phyloP scores from a whole-genome alignment of 2,329 filamentous ascomycete species.

The Gliomastix tumulicola region DNA sequence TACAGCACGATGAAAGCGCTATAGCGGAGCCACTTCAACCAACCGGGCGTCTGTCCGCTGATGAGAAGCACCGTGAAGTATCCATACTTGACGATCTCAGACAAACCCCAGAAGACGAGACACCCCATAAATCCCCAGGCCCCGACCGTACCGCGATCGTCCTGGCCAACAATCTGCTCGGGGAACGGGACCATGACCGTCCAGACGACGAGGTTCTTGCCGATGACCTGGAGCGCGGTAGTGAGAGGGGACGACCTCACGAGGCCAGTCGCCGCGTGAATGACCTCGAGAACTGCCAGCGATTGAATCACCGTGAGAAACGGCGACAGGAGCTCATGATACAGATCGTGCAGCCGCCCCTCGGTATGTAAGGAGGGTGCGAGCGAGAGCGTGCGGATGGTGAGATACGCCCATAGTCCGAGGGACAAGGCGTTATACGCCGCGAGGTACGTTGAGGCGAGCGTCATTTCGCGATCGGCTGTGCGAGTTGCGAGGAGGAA shows the following conservation, averaged over 20 bases:
- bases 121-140: conserved; percentile 4
- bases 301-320: conserved; percentile 2
- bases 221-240: conserved; percentile 5
- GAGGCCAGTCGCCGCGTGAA: conserved; percentile 4
- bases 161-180: conserved; percentile 2
- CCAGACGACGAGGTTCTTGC: conserved; percentile 5
- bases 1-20: conserved; percentile 4
- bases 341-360: conserved; percentile 1
- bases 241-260: conserved; percentile 3
- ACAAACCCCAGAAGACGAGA: conserved; percentile 3
- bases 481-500: too few species aligned
- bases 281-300: conserved; percentile 2
- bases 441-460: conserved; percentile 1
- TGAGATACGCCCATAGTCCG: conserved; percentile 1
- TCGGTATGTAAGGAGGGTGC: conserved; percentile 1
- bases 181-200: conserved; percentile 5
- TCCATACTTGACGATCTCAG: conserved; percentile 4
- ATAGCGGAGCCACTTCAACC: conserved; percentile 4
- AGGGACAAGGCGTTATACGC: conserved; percentile 3
- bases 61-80: conserved; percentile 3
- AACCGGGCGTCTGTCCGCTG: conserved; percentile 1
- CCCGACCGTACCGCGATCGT: not conserved
- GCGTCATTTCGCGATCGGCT: too few species aligned
- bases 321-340: conserved; percentile 1
- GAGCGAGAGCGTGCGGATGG: not conserved